Base-by-base conservation (phyloP, 768 basidiomycete genomes). In the Lepiota venenata region DNA sequence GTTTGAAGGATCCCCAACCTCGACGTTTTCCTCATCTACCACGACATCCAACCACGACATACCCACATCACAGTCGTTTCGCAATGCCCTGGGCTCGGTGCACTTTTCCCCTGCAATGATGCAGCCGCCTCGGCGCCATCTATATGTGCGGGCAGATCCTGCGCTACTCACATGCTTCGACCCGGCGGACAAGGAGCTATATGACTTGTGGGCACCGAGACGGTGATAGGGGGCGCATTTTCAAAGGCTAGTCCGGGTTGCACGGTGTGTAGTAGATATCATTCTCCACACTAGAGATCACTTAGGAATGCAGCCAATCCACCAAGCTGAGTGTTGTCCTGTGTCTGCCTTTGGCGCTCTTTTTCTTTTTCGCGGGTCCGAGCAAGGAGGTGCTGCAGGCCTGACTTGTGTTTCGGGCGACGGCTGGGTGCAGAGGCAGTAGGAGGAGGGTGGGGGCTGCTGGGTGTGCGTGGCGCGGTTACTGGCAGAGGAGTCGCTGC, bases 111-210 rank as follows among this genome's bases (percentile, higher is more conserved):
- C 63, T 63, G 73, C 57, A 60, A 65, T 67, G 32, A 29, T 36
- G 20, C 47, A 55, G 46, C 43, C 47, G 21, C n/a, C 56, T 20
- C 46, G 46, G 36, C 63, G 72, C 66, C 65, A 76, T 69, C 64
- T 77, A 32, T 59, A 71, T 18, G 77, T 90, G 61, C 83, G 85
- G 39, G 71, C 82, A 20, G 88, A 91, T 65, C 79, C 85, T 4
- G 70, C 85, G 6, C 71, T 90, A 39, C 64, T 83, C 52, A 88
- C 87, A 32, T 87, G 81, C 58, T 93, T 93, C 61, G 88, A 92
- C 66, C 78, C 82, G 12, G 73, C 78, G 20, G 91, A 93, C 69
- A 83, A 77, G 69, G 85, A 90, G 60, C 73, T 93, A 18, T 91
- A 91, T 61, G 81, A 84, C 42, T 74, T 91, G 9, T 92, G 91